phyloP scores from a whole-genome alignment of 192 early-diverging fungal species.

The Fimicolochytrium jonesii region DNA sequence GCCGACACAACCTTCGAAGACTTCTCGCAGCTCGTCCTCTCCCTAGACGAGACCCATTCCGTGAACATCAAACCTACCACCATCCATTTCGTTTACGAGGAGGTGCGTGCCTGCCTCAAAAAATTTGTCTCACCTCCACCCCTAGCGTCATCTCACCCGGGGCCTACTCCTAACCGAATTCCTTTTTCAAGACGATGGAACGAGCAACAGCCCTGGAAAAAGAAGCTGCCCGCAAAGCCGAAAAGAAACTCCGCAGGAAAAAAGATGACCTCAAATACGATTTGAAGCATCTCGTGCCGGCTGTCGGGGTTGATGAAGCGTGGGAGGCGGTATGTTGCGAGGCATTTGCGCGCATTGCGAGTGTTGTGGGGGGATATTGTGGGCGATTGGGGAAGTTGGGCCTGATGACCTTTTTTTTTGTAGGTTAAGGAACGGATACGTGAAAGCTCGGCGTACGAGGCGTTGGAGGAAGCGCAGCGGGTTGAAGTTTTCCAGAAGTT shows the following conservation, averaged over 20 bases:
- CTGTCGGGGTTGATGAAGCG: constrained; percentile 49
- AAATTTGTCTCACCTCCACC: too few species aligned
- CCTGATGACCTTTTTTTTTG: neutral
- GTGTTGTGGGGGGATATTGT: too few species aligned
- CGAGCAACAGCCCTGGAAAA: constrained; percentile 57
- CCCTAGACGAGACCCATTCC: neutral
- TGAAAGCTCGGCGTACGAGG: constrained; percentile 57
- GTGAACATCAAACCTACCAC: constrained; percentile 2
- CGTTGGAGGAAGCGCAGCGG: constrained; percentile 62
- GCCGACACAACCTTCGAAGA: constrained; percentile 5
- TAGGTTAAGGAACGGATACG: constrained; percentile 37
- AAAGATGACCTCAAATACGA: constrained; percentile 73
- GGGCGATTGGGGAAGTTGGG: neutral
- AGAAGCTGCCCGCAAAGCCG: constrained; percentile 68
- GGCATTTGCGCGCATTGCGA: too few species aligned
- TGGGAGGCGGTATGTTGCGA: constrained; percentile 68
- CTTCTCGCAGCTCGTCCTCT: neutral
- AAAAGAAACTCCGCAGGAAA: constrained; percentile 64
- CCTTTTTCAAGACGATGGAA: constrained; percentile 36
- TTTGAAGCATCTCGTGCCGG: constrained; percentile 63
- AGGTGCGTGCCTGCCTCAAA: too few species aligned
- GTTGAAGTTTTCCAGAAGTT: constrained; percentile 73
- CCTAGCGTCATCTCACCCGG: too few species aligned
- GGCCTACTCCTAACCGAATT: too few species aligned
- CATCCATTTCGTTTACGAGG: constrained; percentile 28